Base-by-base conservation (phyloP, 495 filamentous ascomycete species). In the Penicillium parvum region DNA sequence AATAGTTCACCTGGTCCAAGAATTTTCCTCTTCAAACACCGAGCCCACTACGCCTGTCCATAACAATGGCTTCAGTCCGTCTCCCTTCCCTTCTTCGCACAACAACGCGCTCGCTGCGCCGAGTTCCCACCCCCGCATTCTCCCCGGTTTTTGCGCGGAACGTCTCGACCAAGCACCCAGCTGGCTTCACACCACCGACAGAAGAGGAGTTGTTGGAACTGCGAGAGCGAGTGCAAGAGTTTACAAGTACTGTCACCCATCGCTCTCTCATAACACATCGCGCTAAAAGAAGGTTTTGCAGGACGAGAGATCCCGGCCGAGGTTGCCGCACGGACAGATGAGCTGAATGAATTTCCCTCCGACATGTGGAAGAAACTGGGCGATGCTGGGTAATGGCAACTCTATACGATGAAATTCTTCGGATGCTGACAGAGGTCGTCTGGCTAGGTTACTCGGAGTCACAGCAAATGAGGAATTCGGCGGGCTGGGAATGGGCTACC, bases 321-420 rank as follows among this genome's bases (percentile, higher is more conserved):
- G 45, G 74, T 96, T 28, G 92, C 92, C 19, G 75, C 84, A 15
- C 69, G 64, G 26, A 92, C 89, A 27, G 92, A 98, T 72, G 76
- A 78, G 50, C 72, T 71, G 56, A 97, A 98, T 76, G 83, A 82
- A 37, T 98, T 98, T 57, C 92, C 92, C 0, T 69, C 74, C 2
- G 78, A 85, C 7, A 94, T 98, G 86, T 98, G 92, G 92, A 73
- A 76, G 64, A 96, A 95, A 64, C 69, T 98, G 15, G 92, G 92
- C 17, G 81, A 88, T 47, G 92, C 92, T 30, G 94, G 81, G 68
- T 79, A 66, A 12, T 34, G n/a, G n/a, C n/a, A 7, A 6, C 7
- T 20, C n/a, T 26, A 5, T 0, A 11, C 4, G 7, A 25, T 3
- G n/a, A 18, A 5, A 3, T 1, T 26, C 1, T 27, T 5, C 21